Percentiles rank a stretch among this genome's conserved stretches.
These are phyloP conservation scores for Phaeosphaeria sp. DNA, from an alignment of 2,329 filamentous ascomycete genomes.

Conservation along the genomic window DNA sequence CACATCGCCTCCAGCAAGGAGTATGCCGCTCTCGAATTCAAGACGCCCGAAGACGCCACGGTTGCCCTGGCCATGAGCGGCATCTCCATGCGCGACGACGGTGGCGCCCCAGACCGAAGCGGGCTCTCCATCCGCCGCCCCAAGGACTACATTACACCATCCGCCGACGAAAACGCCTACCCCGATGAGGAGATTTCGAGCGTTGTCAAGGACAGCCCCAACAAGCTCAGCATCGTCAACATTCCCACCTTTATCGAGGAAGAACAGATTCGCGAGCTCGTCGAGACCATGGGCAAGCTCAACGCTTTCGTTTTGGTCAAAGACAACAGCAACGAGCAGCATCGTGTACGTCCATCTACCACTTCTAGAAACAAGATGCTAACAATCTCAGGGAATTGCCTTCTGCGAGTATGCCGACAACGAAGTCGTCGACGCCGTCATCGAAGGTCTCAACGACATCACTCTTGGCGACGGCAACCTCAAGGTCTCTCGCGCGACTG, in stretches of 20 bases:
- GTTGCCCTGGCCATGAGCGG: slow-evolving; percentile 90
- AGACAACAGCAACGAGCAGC: slow-evolving; percentile 83
- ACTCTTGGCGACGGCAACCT: slow-evolving; percentile 86
- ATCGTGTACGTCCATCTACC: slow-evolving; percentile 67
- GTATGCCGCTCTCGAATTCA: slow-evolving; percentile 92
- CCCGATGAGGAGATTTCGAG: slow-evolving; percentile 79
- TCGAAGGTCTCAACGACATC: slow-evolving; percentile 92
- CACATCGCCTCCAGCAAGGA: slow-evolving; percentile 79
- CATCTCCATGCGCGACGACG: slow-evolving; percentile 76
- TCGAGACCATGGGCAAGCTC: slow-evolving; percentile 89
- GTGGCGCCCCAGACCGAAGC: slow-evolving; percentile 55
- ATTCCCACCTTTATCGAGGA: slow-evolving; percentile 88
- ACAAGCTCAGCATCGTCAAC: slow-evolving; percentile 93
- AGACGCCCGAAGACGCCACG: slow-evolving; percentile 84
- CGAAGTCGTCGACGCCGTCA: slow-evolving; percentile 78
- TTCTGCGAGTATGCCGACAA: slow-evolving; percentile 94
- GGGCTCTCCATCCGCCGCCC: slow-evolving; percentile 83
- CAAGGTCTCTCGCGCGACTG: slow-evolving; percentile 86
- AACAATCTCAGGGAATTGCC: slow-evolving; percentile 75
- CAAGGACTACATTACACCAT: slow-evolving; percentile 96
- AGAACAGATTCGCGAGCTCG: slow-evolving; percentile 87
- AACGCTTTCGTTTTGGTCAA: slow-evolving; percentile 92
- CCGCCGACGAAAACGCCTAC: slow-evolving; percentile 66
- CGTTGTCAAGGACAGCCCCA: slow-evolving; percentile 86
- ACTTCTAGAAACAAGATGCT: slow-evolving; percentile 8